Evolutionary conservation across 2,329 filamentous ascomycete species (phyloP), one percentile per base, ranked within the genome.

Genomic region (Pezicula radicicola): DNA sequence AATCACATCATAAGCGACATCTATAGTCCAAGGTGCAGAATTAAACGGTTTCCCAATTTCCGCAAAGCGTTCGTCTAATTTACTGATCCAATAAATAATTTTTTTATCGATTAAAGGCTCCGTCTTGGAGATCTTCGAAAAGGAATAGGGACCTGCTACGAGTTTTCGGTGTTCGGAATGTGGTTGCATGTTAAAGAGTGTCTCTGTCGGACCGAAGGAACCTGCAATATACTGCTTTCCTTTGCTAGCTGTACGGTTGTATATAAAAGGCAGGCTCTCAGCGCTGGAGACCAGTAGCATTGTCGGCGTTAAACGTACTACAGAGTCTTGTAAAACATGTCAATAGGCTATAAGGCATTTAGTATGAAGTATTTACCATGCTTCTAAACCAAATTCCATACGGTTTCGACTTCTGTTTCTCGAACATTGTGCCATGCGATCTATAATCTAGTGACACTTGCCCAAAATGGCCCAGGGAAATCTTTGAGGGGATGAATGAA

Each of bases 181-280:
- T 43, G 78, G 73, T 53, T 77, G 76, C 73, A 81, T 82, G 52
- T 83, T 82, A 64, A 85, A 82, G 6, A 83, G 58, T 1, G 72
- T 75, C 53, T 83, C 80, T 4, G 70, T 74, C 50, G 78, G 73
- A 15, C 80, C 80, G 56, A 83, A 81, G 21, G 72, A 77, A 18
- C 79, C 80, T 0, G 79, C 78, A 52, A 83, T 79, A 61, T 84
- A 84, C 63, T 81, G 76, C 46, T 79, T 72, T 1, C 77, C 78
- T 61, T 84, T 85, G 65, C 80, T 72, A 5, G 75, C 79, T 55
- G 77, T 70, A 19, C 79, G 75, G 48, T 73, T 70, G 66, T 84
- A 85, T 25, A 85, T 75, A 13, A 74, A 71, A 0, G 80, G 80
- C 2, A 84, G 70, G 60, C 79, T 76, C 1, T 70, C 75, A 0